These are phyloP conservation scores for Podospora australis DNA, from an alignment of 495 filamentous ascomycete genomes.

Conservation along the genomic window DNA sequence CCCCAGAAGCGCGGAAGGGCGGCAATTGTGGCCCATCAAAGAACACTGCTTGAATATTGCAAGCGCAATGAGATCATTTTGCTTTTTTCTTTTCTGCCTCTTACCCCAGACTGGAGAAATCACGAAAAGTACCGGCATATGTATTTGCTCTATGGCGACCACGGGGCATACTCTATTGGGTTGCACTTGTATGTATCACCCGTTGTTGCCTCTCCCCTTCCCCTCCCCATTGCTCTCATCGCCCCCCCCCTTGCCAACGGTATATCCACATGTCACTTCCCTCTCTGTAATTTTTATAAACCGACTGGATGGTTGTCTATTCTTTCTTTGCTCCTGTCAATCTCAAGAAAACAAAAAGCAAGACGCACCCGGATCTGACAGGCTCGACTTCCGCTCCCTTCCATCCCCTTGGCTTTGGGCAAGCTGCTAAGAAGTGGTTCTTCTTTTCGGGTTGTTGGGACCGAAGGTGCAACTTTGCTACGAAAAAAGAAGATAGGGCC, in stretches of 20 bases:
- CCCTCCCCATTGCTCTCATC: not conserved
- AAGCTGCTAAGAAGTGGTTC: slow-evolving; percentile 4
- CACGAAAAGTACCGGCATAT: not conserved
- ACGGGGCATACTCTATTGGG: not conserved
- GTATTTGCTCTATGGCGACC: too few species aligned
- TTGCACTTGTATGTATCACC: too few species aligned
- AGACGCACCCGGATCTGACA: not conserved
- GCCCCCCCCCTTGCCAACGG: not conserved
- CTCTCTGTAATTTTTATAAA: slow-evolving; percentile 1
- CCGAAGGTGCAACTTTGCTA: slow-evolving; percentile 24
- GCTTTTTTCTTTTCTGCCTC: too few species aligned
- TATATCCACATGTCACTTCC: not conserved
- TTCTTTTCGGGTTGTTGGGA: slow-evolving; percentile 17
- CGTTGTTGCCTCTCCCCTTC: not conserved
- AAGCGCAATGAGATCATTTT: slow-evolving; percentile 1
- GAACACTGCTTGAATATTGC: slow-evolving; percentile 6
- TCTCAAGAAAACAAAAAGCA: not conserved
- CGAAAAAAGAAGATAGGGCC: too few species aligned
- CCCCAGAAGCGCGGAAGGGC: slow-evolving; percentile 5
- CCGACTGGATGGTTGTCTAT: too few species aligned
- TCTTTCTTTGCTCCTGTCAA: not conserved
- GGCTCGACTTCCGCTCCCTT: slow-evolving; percentile 3
- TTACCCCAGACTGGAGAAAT: too few species aligned
- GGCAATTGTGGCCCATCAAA: slow-evolving; percentile 12
- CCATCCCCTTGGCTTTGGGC: slow-evolving; percentile 12